These are phyloP conservation scores for Seiridium unicorne DNA, from an alignment of 2,329 filamentous ascomycete species.

Conservation along the genomic window DNA sequence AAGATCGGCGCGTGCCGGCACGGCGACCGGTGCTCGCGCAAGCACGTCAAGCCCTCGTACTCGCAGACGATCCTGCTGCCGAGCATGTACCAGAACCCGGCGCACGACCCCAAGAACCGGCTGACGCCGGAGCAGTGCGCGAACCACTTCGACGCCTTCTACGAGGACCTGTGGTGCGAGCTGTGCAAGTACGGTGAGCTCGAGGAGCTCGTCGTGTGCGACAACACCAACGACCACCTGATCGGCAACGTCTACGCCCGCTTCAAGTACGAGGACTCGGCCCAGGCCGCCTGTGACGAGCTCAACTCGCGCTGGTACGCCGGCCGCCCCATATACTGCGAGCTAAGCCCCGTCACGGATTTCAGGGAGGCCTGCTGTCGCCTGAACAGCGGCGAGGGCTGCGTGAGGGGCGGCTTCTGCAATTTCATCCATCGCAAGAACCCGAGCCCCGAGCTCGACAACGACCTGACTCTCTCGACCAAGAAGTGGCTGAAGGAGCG, in stretches of 20 bases:
- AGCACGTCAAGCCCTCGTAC: conserved; percentile 99
- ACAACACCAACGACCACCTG: conserved; percentile 99
- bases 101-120: conserved; percentile 89
- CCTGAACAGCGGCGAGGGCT: conserved; percentile 91
- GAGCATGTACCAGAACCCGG: conserved; percentile 98
- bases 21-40: conserved; percentile 95
- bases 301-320: conserved; percentile 97
- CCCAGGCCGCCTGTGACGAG: conserved; percentile 89
- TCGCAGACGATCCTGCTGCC: conserved; percentile 96
- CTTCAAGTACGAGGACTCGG: conserved; percentile 99
- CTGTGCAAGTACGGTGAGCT: conserved; percentile 98
- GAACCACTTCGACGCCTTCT: conserved; percentile 99
- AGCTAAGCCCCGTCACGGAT: conserved; percentile 93
- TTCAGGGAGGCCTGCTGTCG: conserved; percentile 97
- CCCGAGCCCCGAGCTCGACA: conserved; percentile 81
- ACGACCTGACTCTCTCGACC: conserved; percentile 81
- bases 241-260: conserved; percentile 99
- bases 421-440: conserved; percentile 99
- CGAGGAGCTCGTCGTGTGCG: conserved; percentile 96
- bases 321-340: conserved; percentile 95
- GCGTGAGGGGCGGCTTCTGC: conserved; percentile 94
- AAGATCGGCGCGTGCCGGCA: conserved; percentile 99
- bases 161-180: conserved; percentile 99
- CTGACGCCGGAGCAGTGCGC: conserved; percentile 96
- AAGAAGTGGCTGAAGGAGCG: conserved; percentile 94